phyloP scores from a whole-genome alignment of 2,329 filamentous ascomycete species.

The Emmonsiellopsis sp. region DNA sequence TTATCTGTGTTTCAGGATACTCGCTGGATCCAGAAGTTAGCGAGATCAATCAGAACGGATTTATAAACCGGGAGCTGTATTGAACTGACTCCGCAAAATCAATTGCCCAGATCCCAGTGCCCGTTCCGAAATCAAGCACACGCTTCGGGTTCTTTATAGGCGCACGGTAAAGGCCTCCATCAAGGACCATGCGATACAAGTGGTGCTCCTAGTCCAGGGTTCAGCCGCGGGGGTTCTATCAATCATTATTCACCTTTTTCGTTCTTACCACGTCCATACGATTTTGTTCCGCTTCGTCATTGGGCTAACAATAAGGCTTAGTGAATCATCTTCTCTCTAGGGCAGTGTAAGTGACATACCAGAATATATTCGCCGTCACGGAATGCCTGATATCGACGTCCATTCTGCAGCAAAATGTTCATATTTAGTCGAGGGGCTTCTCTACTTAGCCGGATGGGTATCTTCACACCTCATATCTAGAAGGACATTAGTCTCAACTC shows the following conservation, averaged over 20 bases:
- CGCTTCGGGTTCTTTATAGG: conserved; percentile 2
- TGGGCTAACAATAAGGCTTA: conserved; percentile 14
- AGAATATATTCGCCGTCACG: conserved; percentile 15
- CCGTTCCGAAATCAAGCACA: conserved; percentile 3
- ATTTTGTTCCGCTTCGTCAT: conserved; percentile 27
- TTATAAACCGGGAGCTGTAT: too few relatives aligned
- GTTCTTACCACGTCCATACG: conserved; percentile 24
- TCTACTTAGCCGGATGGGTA: neutral
- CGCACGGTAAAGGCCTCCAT: neutral
- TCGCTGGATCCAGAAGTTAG: neutral
- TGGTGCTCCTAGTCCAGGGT: neutral
- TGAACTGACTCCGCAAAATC: conserved; percentile 1
- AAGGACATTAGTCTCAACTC: neutral
- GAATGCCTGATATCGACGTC: conserved; percentile 17
- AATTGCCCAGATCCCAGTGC: conserved; percentile 2
- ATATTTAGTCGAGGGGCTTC: neutral
- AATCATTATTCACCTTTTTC: neutral
- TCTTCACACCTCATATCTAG: neutral
- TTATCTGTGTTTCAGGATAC: neutral
- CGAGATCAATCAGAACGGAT: too few relatives aligned
- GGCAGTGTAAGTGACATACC: neutral
- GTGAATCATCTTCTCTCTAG: neutral
- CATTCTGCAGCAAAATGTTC: conserved; percentile 11
- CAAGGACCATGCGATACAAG: conserved; percentile 1
- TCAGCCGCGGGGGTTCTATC: neutral